These are phyloP conservation scores for Backusella liffmaniae DNA, from an alignment of 192 early-diverging fungal species.

Conservation along the genomic window DNA sequence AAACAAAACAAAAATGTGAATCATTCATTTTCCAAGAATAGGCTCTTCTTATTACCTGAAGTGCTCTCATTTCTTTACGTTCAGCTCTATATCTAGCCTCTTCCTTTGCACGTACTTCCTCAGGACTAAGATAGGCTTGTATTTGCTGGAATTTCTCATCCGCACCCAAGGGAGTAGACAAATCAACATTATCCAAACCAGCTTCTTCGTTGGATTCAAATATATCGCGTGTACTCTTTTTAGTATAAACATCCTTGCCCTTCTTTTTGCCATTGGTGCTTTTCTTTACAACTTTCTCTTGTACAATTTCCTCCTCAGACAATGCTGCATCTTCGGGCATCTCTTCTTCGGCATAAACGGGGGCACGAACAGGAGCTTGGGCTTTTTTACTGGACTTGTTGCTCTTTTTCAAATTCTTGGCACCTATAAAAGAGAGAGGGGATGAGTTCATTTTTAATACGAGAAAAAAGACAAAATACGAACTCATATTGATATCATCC, in stretches of 20 bases:
- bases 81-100: conserved; percentile 40
- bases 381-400: conserved; percentile 33
- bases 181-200: conserved; percentile 47
- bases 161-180: conserved; percentile 52
- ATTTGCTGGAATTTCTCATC: conserved; percentile 56
- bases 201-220: conserved; percentile 30
- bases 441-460: too few relatives aligned
- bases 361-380: conserved; percentile 28
- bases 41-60: background rate
- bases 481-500: conserved; percentile 43
- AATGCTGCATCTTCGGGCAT: conserved; percentile 58
- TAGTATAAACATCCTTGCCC: conserved; percentile 4
- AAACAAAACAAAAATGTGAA: background rate
- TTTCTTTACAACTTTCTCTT: conserved; percentile 12
- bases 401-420: conserved; percentile 18
- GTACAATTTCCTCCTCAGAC: conserved; percentile 41
- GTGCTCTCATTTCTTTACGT: conserved; percentile 20
- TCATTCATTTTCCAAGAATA: background rate
- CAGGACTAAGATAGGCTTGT: conserved; percentile 52
- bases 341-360: conserved; percentile 57
- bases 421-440: background rate
- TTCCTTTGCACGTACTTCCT: conserved; percentile 50
- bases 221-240: conserved; percentile 20
- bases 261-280: conserved; percentile 16
- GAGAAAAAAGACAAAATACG: background rate